A percentile compares a stretch with the other conserved stretches of the same genome.
phyloP scores from a whole-genome alignment of 1,284 basidiomycete genomes.

The Pseudozyma tsukubaensis region DNA sequence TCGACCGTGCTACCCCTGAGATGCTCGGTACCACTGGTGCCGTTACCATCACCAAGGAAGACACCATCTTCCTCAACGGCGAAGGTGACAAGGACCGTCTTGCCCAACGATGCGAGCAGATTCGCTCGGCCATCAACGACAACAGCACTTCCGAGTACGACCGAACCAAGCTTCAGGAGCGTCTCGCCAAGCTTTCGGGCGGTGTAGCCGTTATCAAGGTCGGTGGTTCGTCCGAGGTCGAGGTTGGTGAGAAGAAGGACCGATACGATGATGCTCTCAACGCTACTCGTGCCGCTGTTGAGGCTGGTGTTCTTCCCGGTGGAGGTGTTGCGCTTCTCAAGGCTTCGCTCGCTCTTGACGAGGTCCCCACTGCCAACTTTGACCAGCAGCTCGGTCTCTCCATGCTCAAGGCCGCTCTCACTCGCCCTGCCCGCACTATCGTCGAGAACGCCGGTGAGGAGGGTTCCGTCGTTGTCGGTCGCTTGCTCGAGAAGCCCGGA shows the following conservation, averaged over 20 bases:
- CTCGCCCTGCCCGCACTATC: slow-evolving; percentile 83
- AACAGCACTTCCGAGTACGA: slow-evolving; percentile 90
- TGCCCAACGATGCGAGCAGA: slow-evolving; percentile 81
- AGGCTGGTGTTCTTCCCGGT: slow-evolving; percentile 92
- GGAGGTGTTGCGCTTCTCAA: slow-evolving; percentile 92
- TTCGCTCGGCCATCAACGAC: slow-evolving; percentile 86
- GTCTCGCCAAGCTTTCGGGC: slow-evolving; percentile 92
- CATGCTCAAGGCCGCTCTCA: slow-evolving; percentile 89
- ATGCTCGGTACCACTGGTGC: slow-evolving; percentile 91
- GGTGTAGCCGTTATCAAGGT: slow-evolving; percentile 99
- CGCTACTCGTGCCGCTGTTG: slow-evolving; percentile 95
- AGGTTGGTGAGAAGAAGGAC: slow-evolving; percentile 99
- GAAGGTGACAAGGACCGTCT: slow-evolving; percentile 70
- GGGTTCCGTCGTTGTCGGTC: slow-evolving; percentile 90
- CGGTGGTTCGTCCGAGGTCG: slow-evolving; percentile 91
- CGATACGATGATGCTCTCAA: slow-evolving; percentile 97
- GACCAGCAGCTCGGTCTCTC: slow-evolving; percentile 96
- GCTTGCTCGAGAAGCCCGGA: slow-evolving; percentile 64
- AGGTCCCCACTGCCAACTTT: slow-evolving; percentile 88
- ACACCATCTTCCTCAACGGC: slow-evolving; percentile 95
- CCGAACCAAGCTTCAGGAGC: slow-evolving; percentile 94
- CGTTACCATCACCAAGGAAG: slow-evolving; percentile 96
- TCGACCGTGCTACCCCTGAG: slow-evolving; percentile 88
- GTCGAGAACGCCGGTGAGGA: slow-evolving; percentile 96
- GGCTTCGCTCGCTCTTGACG: slow-evolving; percentile 83